phyloP scores from a whole-genome alignment of 2,329 filamentous ascomycete genomes.

The Colletotrichum echinochloae region DNA sequence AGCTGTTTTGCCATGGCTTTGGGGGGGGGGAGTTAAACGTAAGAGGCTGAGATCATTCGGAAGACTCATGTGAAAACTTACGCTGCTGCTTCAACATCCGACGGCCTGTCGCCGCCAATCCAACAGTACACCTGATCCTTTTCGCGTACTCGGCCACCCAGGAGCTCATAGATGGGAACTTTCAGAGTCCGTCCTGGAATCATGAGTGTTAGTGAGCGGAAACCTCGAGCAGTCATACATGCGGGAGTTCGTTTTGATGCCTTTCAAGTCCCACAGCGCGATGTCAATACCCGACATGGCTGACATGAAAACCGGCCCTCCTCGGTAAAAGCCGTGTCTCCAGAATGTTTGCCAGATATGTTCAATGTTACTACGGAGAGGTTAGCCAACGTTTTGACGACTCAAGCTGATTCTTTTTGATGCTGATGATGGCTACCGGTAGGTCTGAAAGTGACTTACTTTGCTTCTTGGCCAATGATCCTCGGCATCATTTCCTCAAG shows the following conservation, averaged over 20 bases:
- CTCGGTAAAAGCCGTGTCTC: conserved; percentile 75
- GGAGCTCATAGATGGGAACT: conserved; percentile 73
- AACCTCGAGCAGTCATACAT: too few species aligned
- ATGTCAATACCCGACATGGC: conserved; percentile 79
- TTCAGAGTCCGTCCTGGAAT: conserved; percentile 41
- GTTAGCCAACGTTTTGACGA: conserved; percentile 50
- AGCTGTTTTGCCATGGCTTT: conserved; percentile 79
- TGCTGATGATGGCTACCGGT: neutral
- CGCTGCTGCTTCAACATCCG: conserved; percentile 70
- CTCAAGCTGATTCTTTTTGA: accelerated
- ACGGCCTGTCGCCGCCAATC: conserved; percentile 75
- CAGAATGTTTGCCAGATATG: conserved; percentile 77
- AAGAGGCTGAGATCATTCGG: accelerated
- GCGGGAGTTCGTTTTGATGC: conserved; percentile 45
- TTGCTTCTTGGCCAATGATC: conserved; percentile 71
- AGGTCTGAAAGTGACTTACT: conserved; percentile 54
- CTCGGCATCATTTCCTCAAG: conserved; percentile 70
- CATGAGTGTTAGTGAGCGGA: neutral
- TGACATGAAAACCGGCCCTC: conserved; percentile 78
- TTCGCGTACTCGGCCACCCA: conserved; percentile 74
- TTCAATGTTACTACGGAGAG: conserved; percentile 68
- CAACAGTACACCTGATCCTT: conserved; percentile 76
- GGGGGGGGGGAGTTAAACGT: conserved; percentile 52
- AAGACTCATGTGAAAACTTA: conserved; percentile 44
- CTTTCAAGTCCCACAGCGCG: conserved; percentile 77